Percentiles rank a stretch among this genome's conserved stretches.
phyloP scores from a whole-genome alignment of 2,329 filamentous ascomycete species.

The Xylariaceae sp. region DNA sequence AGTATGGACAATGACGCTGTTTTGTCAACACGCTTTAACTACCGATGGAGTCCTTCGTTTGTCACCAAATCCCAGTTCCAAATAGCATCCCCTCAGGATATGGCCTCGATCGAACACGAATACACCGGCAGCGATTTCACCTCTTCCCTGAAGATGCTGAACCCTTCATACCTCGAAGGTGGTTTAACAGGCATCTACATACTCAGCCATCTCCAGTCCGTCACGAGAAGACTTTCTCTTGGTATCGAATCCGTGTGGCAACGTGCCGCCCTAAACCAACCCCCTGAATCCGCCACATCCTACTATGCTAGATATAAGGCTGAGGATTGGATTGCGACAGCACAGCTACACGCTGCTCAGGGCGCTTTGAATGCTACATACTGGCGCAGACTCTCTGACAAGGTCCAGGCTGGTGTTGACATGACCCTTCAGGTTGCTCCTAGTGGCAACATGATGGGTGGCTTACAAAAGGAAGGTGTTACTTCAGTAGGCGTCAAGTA shows the following conservation, averaged over 20 bases:
- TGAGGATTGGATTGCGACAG: conserved; percentile 89
- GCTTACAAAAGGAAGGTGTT: conserved; percentile 81
- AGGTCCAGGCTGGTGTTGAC: conserved; percentile 95
- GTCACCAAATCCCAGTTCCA: conserved; percentile 89
- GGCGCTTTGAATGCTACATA: conserved; percentile 89
- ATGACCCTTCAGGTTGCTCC: conserved; percentile 85
- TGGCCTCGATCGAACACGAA: conserved; percentile 94
- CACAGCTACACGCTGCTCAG: conserved; percentile 86
- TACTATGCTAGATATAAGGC: conserved; percentile 93
- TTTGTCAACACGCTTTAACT: conserved; percentile 90
- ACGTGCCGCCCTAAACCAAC: conserved; percentile 80
- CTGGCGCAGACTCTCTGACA: conserved; percentile 92
- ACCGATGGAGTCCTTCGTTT: conserved; percentile 80
- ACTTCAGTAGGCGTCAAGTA: conserved; percentile 96
- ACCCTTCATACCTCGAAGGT: conserved; percentile 92
- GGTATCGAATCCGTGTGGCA: conserved; percentile 94
- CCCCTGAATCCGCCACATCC: conserved; percentile 88
- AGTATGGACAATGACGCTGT: conserved; percentile 92
- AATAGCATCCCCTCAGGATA: conserved; percentile 76
- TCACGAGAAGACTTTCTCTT: conserved; percentile 85
- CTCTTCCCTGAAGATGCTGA: conserved; percentile 89
- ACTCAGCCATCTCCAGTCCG: conserved; percentile 91
- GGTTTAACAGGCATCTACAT: conserved; percentile 95
- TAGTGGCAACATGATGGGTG: conserved; percentile 76
- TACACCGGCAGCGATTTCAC: conserved; percentile 94